phyloP scores from a whole-genome alignment of 805 yeast genomes.

The Saccharomycopsis sp. region DNA sequence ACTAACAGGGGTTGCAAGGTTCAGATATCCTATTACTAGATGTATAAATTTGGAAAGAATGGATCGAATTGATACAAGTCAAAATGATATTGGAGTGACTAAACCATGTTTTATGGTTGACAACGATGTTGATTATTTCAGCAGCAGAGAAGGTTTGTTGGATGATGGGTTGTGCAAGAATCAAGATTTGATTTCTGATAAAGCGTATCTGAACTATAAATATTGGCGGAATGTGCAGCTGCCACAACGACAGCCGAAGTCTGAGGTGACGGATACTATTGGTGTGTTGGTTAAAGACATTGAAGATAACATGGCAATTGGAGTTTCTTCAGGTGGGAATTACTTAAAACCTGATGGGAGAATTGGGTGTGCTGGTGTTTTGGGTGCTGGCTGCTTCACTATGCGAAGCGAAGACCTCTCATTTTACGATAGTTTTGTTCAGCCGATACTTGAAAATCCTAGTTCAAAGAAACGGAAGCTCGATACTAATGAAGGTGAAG shows the following conservation, averaged over 20 bases:
- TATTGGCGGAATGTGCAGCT: slow-evolving; percentile 9
- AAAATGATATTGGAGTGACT: slow-evolving; percentile 8
- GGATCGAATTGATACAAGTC: slow-evolving; percentile 1
- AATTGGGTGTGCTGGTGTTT: slow-evolving; percentile 47
- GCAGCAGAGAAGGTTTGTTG: slow-evolving; percentile 14
- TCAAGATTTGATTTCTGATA: slow-evolving; percentile 25
- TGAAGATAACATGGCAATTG: slow-evolving; percentile 23
- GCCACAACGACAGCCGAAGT: no score
- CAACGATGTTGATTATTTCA: slow-evolving; percentile 7
- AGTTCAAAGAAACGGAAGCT: not conserved
- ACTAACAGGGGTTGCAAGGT: slow-evolving; percentile 15
- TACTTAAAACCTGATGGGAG: slow-evolving; percentile 43
- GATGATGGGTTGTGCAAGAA: slow-evolving; percentile 29
- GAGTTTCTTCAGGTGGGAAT: slow-evolving; percentile 49
- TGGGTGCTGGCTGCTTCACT: slow-evolving; percentile 38
- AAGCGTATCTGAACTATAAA: not conserved
- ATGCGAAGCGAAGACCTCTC: slow-evolving; percentile 22
- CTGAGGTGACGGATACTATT: slow-evolving; percentile 41
- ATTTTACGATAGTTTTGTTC: slow-evolving; percentile 27
- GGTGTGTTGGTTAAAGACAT: slow-evolving; percentile 31
- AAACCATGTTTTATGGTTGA: slow-evolving; percentile 16
- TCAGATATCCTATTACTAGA: slow-evolving; percentile 16
- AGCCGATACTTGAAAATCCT: not conserved
- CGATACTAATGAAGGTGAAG: no score
- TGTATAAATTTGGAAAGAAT: slow-evolving; percentile 11